Evolutionary conservation across 2,329 filamentous ascomycete species (phyloP).

Genomic region (Helotiales sp.): DNA sequence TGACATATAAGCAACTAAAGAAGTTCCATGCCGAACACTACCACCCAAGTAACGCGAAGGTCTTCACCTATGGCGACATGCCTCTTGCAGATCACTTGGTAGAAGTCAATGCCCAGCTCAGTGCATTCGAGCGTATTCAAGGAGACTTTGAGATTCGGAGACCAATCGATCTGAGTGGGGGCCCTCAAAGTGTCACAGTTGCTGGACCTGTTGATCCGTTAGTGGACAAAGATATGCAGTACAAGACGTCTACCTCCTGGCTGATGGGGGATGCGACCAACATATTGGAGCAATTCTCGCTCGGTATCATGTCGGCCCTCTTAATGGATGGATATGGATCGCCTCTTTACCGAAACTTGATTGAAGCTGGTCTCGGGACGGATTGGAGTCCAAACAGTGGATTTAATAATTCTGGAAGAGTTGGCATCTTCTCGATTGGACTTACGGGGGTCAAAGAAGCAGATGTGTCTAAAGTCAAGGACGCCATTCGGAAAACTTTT

Average conservation of each 20-base stretch:
- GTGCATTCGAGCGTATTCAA: conserved; percentile 71
- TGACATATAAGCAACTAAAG: conserved; percentile 88
- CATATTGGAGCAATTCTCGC: conserved; percentile 84
- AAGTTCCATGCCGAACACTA: conserved; percentile 93
- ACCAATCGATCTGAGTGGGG: conserved; percentile 72
- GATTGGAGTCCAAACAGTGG: conserved; percentile 96
- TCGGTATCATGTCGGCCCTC: conserved; percentile 81
- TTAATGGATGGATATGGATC: conserved; percentile 95
- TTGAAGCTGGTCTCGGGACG: conserved; percentile 87
- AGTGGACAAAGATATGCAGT: conserved; percentile 83
- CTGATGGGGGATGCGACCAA: conserved; percentile 82
- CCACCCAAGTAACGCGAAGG: conserved; percentile 95
- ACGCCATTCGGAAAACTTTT: conserved; percentile 74
- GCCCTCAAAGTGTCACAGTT: conserved; percentile 72
- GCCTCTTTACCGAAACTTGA: conserved; percentile 84
- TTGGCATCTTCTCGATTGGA: conserved; percentile 87
- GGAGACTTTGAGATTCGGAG: conserved; percentile 75
- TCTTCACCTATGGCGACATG: conserved; percentile 95
- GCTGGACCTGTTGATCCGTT: conserved; percentile 85
- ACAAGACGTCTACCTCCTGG: conserved; percentile 95
- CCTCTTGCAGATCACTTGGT: conserved; percentile 79
- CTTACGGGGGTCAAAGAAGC: conserved; percentile 85
- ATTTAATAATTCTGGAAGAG: conserved; percentile 78
- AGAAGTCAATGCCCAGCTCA: conserved; percentile 77
- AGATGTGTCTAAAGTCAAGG: conserved; percentile 78